These are phyloP conservation scores for Clavispora santaluciae DNA, from an alignment of 805 yeast genomes.

Conservation along the genomic window DNA sequence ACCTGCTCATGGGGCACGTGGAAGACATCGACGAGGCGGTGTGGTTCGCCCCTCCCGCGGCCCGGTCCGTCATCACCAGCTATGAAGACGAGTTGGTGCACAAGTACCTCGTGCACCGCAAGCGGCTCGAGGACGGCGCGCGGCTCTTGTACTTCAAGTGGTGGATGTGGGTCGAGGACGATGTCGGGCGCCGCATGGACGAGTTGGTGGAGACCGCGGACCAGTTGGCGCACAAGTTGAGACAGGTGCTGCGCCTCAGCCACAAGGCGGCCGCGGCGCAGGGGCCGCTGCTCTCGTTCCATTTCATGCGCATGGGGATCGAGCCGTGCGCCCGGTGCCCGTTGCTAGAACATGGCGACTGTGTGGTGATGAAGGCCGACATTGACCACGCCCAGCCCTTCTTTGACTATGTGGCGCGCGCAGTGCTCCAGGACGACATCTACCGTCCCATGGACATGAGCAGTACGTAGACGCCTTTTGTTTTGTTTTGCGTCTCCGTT, in stretches of 20 bases:
- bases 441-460: not conserved
- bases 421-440: constrained; percentile 1
- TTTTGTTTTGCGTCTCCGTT: not conserved
- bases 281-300: not conserved
- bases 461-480: constrained; percentile 2
- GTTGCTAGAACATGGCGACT: constrained; percentile 1
- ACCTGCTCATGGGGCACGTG: not conserved
- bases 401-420: constrained; percentile 1
- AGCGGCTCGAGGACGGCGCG: not conserved
- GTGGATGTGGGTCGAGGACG: constrained; percentile 1
- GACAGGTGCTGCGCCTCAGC: not conserved
- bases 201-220: constrained; percentile 2
- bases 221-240: not conserved
- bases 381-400: not conserved
- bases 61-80: not conserved
- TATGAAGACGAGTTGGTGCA: constrained; percentile 1
- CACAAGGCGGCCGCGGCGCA: constrained; percentile 1
- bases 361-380: constrained; percentile 6
- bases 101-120: constrained; percentile 2
- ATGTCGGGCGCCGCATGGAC: constrained; percentile 2
- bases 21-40: not conserved
- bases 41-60: not conserved
- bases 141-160: constrained; percentile 2
- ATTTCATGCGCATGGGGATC: not conserved
- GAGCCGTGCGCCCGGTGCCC: not conserved